phyloP scores from a whole-genome alignment of 331 rosid genomes.

The Rhamnella rubrinervis region DNA sequence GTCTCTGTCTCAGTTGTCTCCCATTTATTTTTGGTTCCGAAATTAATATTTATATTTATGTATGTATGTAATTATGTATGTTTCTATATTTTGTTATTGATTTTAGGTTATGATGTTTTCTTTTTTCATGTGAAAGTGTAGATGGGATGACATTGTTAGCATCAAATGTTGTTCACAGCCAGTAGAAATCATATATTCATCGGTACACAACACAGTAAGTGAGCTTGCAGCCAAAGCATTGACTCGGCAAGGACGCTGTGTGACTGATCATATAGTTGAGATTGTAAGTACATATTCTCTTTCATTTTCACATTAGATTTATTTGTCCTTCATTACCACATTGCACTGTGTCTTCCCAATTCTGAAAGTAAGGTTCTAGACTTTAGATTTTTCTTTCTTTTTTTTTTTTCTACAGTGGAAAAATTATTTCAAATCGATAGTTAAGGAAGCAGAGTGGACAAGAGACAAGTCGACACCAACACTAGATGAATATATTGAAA shows the following conservation, averaged over 20 bases:
- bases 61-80: no score
- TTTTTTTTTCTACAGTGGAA: no score
- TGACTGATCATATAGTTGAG: conserved; percentile 47
- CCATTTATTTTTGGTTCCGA: background rate
- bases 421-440: conserved; percentile 37
- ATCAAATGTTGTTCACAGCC: conserved; percentile 55
- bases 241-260: conserved; percentile 52
- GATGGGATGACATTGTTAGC: conserved; percentile 71
- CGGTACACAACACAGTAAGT: conserved; percentile 51
- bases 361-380: no score
- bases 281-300: conserved; percentile 47
- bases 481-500: conserved; percentile 65
- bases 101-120: background rate
- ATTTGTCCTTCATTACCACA: no score
- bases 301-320: conserved; percentile 3
- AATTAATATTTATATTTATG: no score
- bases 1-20: conserved; percentile 9
- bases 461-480: conserved; percentile 50
- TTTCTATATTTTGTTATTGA: background rate
- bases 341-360: no score
- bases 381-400: no score
- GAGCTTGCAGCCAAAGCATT: conserved; percentile 62
- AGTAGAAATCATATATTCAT: conserved; percentile 67
- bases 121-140: conserved; percentile 27
- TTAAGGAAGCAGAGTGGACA: conserved; percentile 71